Percentiles rank a stretch among this genome's conserved stretches.
These are phyloP conservation scores for Cunninghamia lanceolata DNA, from an alignment of 75 land plant genomes.

Conservation along the genomic window DNA sequence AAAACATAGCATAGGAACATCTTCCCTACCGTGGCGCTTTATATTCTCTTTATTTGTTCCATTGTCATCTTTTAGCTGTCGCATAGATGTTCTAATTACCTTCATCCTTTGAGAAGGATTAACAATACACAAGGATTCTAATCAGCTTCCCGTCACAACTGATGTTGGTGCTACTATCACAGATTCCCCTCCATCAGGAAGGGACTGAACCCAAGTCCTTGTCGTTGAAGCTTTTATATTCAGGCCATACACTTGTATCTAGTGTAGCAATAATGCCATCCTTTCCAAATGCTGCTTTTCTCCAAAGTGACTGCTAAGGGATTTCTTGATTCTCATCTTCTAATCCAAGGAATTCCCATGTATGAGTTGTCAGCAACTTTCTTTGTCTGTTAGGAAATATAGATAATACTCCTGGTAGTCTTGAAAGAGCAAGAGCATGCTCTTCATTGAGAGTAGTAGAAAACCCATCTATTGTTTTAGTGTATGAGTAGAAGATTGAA, in stretches of 20 bases:
- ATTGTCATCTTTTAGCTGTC: no score
- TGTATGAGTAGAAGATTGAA: conserved; percentile 58
- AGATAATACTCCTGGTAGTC: conserved; percentile 31
- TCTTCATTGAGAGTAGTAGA: conserved; percentile 36
- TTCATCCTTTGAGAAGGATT: no score
- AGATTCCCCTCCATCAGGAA: conserved; percentile 61
- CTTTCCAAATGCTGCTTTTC: conserved; percentile 49
- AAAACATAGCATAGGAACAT: no score
- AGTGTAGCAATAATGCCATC: conserved; percentile 40
- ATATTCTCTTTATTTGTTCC: no score
- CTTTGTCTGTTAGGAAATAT: conserved; percentile 34
- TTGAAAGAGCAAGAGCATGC: conserved; percentile 31
- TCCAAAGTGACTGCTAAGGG: conserved; percentile 38
- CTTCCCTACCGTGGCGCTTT: no score
- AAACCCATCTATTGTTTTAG: conserved; percentile 50
- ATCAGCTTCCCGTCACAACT: conserved; percentile 62
- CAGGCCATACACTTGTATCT: conserved; percentile 64
- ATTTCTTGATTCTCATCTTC: conserved; percentile 18
- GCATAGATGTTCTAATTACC: no score
- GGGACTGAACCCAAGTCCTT: conserved; percentile 60
- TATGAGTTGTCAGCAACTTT: conserved; percentile 43
- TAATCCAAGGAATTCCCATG: conserved; percentile 61
- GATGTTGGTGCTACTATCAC: conserved; percentile 20
- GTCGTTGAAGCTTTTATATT: conserved; percentile 66
- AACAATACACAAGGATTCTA: no score